phyloP scores from a whole-genome alignment of 176 grass and related monocot species.

The Aegilops speltoides region DNA sequence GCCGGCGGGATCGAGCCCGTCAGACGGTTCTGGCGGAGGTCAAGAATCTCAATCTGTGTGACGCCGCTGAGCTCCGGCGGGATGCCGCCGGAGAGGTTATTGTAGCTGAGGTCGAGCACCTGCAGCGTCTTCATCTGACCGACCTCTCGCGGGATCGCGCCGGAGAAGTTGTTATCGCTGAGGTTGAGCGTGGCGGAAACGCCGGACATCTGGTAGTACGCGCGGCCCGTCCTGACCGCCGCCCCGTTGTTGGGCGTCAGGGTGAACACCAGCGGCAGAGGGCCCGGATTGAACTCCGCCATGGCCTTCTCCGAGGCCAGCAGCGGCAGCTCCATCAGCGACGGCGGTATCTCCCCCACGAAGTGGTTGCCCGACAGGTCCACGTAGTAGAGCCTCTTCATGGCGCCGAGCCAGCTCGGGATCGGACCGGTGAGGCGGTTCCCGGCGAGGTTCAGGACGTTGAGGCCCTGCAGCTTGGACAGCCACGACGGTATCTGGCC shows the following conservation, averaged over 20 bases:
- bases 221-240: neutral
- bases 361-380: constrained; percentile 47
- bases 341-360: constrained; percentile 33
- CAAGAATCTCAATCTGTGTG: constrained; percentile 14
- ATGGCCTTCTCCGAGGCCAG: constrained; percentile 38
- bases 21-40: constrained; percentile 30
- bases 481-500: constrained; percentile 51
- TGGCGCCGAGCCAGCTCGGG: constrained; percentile 39
- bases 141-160: constrained; percentile 20
- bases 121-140: constrained; percentile 38
- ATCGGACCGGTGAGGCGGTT: constrained; percentile 45
- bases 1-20: constrained; percentile 35
- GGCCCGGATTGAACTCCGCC: constrained; percentile 1
- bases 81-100: constrained; percentile 41
- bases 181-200: constrained; percentile 37
- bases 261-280: constrained; percentile 27
- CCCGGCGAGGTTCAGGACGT: constrained; percentile 32
- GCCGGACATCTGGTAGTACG: constrained; percentile 44
- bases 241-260: constrained; percentile 15
- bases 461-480: constrained; percentile 41
- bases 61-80: constrained; percentile 37
- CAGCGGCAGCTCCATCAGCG: constrained; percentile 40
- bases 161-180: constrained; percentile 25
- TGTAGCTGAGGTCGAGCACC: constrained; percentile 36
- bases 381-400: constrained; percentile 48